Conservation (phyloP, 306 rosid species). For the Prunus dulcis region DNA sequence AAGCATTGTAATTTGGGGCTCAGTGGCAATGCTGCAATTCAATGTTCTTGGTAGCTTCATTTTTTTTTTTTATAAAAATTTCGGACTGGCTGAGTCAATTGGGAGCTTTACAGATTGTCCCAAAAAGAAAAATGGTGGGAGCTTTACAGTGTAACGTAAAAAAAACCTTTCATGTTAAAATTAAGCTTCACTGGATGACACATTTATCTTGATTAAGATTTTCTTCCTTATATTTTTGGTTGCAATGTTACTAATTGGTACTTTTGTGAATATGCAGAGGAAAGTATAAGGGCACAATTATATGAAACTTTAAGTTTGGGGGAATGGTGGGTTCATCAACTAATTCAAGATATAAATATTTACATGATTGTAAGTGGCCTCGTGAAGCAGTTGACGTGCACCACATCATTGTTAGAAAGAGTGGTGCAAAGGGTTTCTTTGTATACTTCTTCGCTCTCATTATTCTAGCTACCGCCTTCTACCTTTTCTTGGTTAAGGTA, state of each 20-base stretch:
- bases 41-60: background rate
- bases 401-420: slow-evolving; percentile 50
- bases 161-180: background rate
- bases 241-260: background rate
- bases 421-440: slow-evolving; percentile 35
- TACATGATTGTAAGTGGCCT: slow-evolving; percentile 54
- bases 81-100: background rate
- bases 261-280: slow-evolving; percentile 25
- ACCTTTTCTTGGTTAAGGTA: slow-evolving; percentile 51
- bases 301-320: slow-evolving; percentile 17
- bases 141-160: background rate
- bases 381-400: slow-evolving; percentile 58
- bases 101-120: background rate
- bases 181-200: background rate
- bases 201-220: background rate
- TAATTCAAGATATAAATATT: slow-evolving; percentile 49
- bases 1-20: slow-evolving; percentile 2
- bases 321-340: slow-evolving; percentile 56
- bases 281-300: slow-evolving; percentile 10
- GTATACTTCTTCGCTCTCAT: slow-evolving; percentile 39
- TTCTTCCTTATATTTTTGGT: background rate
- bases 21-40: slow-evolving; percentile 5
- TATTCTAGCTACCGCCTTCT: slow-evolving; percentile 45
- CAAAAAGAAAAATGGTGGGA: background rate
- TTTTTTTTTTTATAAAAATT: too few species aligned